Base-by-base conservation (phyloP, 2,329 filamentous ascomycete genomes). In the Ceratocystis colombiana region DNA sequence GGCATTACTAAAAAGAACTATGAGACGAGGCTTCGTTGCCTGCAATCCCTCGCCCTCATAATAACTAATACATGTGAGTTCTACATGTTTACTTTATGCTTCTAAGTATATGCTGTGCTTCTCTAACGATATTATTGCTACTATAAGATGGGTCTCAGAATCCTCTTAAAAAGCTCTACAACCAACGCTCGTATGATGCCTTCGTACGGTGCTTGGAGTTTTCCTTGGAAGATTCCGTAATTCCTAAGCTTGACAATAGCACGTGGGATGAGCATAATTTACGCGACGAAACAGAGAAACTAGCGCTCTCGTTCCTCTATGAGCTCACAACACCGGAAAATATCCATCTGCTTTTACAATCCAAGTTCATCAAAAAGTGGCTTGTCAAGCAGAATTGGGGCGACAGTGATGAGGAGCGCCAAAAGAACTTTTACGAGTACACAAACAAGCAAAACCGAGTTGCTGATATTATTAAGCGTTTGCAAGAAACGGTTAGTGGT, bases 351-450 rank as follows among this genome's bases (percentile, higher is more conserved):
- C 75, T 90, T 20, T 76, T 87, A 66, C 79, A 83, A 72, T 84
- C 86, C 46, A 80, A 80, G 5, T 84, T 92, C 69, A 80, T 92
- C 48, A 84, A 87, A 68, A 84, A 83, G 66, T 92, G 88, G 88
- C 80, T 92, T n/a, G 81, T 79, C 44, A 84, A 83, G 70, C 89
- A 91, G 73, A 82, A 84, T 6, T 91, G 88, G 78, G 88, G 87
- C 22, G 76, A 79, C 20, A 75, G 75, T 1, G 75, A 79, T 1
- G 79, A 82, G 65, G 80, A 84, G 68, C 76, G 79, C 50, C 76
- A 75, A n/a, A 75, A 72, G 17, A 84, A 82, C 70, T 87, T 86
- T 71, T 74, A 73, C 25, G 73, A 77, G 37, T 83, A 84, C 72
- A 87, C 53, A 20, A 71, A 75, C 17, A 64, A 64, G 25, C 61